Conservation (phyloP, 208 protist genomes). For the Crithidia bombi region DNA sequence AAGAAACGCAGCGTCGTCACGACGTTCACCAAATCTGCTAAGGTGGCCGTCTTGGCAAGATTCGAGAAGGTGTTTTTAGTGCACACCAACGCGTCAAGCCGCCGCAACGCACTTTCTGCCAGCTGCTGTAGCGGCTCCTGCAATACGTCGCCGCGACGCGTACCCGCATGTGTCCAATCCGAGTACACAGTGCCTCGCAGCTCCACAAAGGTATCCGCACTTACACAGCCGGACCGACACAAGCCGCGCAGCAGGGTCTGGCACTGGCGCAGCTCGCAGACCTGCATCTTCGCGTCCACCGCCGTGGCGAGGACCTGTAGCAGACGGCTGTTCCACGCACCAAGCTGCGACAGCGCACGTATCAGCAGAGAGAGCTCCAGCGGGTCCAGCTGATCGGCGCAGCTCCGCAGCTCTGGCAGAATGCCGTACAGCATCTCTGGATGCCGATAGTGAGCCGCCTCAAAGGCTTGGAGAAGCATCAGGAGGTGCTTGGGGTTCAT, state of each 20-base stretch:
- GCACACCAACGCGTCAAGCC: slow-evolving; percentile 56
- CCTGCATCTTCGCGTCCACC: slow-evolving; percentile 39
- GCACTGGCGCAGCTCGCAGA: slow-evolving; percentile 64
- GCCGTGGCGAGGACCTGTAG: slow-evolving; percentile 45
- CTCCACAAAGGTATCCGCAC: slow-evolving; percentile 41
- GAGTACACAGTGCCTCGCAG: slow-evolving; percentile 12
- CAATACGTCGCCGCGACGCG: slow-evolving; percentile 23
- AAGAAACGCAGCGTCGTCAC: slow-evolving; percentile 62
- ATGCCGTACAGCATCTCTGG: slow-evolving; percentile 66
- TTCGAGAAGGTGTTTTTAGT: slow-evolving; percentile 29
- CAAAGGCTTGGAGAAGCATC: slow-evolving; percentile 86
- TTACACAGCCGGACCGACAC: slow-evolving; percentile 64
- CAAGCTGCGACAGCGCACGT: slow-evolving; percentile 62
- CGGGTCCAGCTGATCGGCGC: slow-evolving; percentile 53
- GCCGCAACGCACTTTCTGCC: slow-evolving; percentile 39
- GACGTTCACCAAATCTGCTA: slow-evolving; percentile 54
- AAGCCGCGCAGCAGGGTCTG: slow-evolving; percentile 63
- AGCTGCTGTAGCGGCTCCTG: slow-evolving; percentile 55
- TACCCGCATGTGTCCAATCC: slow-evolving; percentile 17
- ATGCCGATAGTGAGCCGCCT: slow-evolving; percentile 42
- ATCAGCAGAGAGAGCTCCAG: slow-evolving; percentile 79
- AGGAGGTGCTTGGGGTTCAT: slow-evolving; percentile 66
- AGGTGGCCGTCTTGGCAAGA: slow-evolving; percentile 33
- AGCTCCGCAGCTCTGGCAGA: slow-evolving; percentile 50
- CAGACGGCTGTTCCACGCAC: slow-evolving; percentile 74